Base-by-base conservation (phyloP, 139 green algal genomes). In the Diplosphaera chodatii region DNA sequence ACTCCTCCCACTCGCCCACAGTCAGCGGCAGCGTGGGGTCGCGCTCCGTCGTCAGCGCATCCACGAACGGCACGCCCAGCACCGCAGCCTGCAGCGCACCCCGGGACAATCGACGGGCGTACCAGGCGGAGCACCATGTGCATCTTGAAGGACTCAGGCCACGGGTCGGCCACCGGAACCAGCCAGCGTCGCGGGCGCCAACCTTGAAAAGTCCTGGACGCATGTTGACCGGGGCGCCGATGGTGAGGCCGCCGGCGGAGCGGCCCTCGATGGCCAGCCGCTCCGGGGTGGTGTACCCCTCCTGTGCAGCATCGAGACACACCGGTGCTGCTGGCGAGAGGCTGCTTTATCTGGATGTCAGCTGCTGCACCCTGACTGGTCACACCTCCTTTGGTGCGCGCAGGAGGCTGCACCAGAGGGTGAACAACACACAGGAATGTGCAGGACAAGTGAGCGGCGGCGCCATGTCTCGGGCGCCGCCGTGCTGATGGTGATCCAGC, bases 1-100 rank as follows among this genome's bases (percentile, higher is more conserved):
- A 85, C 72, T 88, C 85, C 55, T 87, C 85, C 71, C 84, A 92
- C 72, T 96, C 91, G 33, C 83, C 82, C 64, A 83, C 78, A 1
- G 92, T 97, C 16, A 97, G 80, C 1, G 92, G 89, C 34, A 97
- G 69, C 18, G 70, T 55, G 20, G 78, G 73, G 31, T 88, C 78
- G 40, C 79, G 86, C 88, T 91, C 90, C n/a, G 77, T 83, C 1
- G 73, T 68, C 20, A 92, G 68, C 8, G 87, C 78, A 77, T 97
- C 92, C 68, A 97, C 88, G 77, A 97, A 97, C 0, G 91, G 92
- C 30, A 95, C 90, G 33, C 85, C 84, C 28, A 90, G 72, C 32
- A 93, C 29, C 25, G 66, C 66, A 31, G 66, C 66, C 66, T 70
- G 66, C 34, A n/a, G n/a, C n/a, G n/a, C n/a, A n/a, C n/a, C n/a